phyloP scores from a whole-genome alignment of 1,139 yeast genomes.

The Blastobotrys buckinghamii region DNA sequence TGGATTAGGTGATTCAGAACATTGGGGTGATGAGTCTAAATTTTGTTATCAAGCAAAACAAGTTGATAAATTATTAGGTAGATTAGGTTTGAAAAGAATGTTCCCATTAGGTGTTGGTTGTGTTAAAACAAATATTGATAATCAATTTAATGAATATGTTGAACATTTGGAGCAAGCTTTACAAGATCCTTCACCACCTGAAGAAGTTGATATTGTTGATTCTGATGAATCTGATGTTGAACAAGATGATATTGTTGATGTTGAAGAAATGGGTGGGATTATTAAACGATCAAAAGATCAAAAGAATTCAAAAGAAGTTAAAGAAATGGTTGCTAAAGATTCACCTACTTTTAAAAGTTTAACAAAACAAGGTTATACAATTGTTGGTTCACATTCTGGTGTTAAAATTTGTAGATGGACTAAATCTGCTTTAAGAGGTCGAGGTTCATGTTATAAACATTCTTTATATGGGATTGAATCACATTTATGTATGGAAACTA shows the following conservation, averaged over 20 bases:
- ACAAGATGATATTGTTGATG: slow-evolving; percentile 51
- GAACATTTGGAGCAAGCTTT: slow-evolving; percentile 53
- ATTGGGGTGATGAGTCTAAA: slow-evolving; percentile 64
- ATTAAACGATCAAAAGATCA: slow-evolving; percentile 36
- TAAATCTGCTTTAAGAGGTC: slow-evolving; percentile 84
- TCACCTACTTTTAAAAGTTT: slow-evolving; percentile 86
- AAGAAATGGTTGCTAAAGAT: slow-evolving; percentile 84
- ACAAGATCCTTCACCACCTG: slow-evolving; percentile 53
- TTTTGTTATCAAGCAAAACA: slow-evolving; percentile 81
- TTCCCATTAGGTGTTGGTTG: slow-evolving; percentile 85
- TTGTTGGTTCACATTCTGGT: slow-evolving; percentile 93
- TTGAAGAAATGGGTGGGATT: slow-evolving; percentile 76
- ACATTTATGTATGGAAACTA: slow-evolving; percentile 88
- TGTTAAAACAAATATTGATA: slow-evolving; percentile 63
- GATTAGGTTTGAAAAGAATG: slow-evolving; percentile 77
- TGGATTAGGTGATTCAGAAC: slow-evolving; percentile 83
- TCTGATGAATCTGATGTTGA: slow-evolving; percentile 43
- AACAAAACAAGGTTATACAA: slow-evolving; percentile 89
- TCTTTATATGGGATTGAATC: slow-evolving; percentile 88
- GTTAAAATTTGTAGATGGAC: slow-evolving; percentile 97
- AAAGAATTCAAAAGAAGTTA: slow-evolving; percentile 34
- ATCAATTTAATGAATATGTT: slow-evolving; percentile 60
- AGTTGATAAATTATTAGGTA: slow-evolving; percentile 72
- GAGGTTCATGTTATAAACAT: slow-evolving; percentile 91
- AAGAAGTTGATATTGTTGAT: slow-evolving; percentile 41